Conservation (phyloP, 441 rosid species). For the Lagerstroemia fauriei region DNA sequence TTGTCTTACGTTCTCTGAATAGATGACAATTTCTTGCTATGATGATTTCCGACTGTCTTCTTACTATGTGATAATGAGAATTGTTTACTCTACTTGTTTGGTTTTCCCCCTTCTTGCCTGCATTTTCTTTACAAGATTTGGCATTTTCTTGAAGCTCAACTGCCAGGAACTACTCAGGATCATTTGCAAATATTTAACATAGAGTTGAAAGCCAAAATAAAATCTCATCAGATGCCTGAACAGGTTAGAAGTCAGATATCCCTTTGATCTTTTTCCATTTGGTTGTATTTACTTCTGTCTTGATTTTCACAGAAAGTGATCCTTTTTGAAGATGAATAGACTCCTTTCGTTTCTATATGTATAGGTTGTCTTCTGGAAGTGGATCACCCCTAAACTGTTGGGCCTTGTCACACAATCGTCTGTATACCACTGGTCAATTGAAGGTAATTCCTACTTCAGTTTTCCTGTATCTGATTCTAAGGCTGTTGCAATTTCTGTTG, state of each 20-base stretch:
- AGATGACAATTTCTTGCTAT: background rate
- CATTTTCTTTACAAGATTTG: background rate
- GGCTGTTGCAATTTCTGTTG: conserved; percentile 4
- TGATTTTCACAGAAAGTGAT: background rate
- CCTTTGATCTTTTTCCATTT: background rate
- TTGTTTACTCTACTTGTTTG: background rate
- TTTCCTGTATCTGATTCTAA: conserved; percentile 7
- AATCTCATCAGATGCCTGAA: conserved; percentile 99
- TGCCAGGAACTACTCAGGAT: conserved; percentile 96
- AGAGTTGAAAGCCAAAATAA: conserved; percentile 91
- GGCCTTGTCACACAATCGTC: conserved; percentile 92
- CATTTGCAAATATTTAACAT: conserved; percentile 98
- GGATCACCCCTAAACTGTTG: conserved; percentile 89
- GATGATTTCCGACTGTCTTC: background rate
- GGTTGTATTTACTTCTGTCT: background rate
- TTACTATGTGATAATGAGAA: background rate
- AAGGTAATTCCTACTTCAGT: conserved; percentile 48
- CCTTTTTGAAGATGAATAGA: background rate
- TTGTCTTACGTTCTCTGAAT: background rate
- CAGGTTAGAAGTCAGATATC: conserved; percentile 51
- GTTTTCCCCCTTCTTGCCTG: background rate
- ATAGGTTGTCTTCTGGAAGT: conserved; percentile 98
- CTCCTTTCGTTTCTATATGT: background rate
- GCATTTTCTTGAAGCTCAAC: conserved; percentile 67
- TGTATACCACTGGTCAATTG: conserved; percentile 97